phyloP scores from a whole-genome alignment of 176 grass and related monocot genomes.

The Oryza longistaminata region DNA sequence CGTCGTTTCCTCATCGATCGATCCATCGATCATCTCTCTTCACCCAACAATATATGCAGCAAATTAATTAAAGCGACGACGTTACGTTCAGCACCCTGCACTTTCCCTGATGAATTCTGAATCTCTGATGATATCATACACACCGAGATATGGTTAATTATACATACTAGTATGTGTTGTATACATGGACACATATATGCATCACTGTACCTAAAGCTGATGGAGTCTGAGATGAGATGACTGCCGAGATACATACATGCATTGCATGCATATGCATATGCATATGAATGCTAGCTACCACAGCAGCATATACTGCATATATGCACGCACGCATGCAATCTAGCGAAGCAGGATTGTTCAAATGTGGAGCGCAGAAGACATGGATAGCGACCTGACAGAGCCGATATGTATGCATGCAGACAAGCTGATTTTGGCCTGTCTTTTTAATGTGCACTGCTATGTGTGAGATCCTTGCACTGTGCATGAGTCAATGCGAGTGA shows the following conservation, averaged over 20 bases:
- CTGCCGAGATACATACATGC: not conserved
- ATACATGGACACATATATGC: too few relatives aligned
- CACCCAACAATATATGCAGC: too few relatives aligned
- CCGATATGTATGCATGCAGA: not conserved
- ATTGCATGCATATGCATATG: not conserved
- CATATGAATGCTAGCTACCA: not conserved
- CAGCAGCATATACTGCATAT: not conserved
- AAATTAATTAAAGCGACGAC: too few relatives aligned
- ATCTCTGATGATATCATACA: not conserved
- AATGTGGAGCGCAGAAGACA: conserved; percentile 4
- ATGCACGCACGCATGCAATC: not conserved
- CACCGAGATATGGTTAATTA: too few relatives aligned
- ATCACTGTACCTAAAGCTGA: not conserved
- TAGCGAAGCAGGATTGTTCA: conserved; percentile 21
- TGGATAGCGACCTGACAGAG: conserved; percentile 25
- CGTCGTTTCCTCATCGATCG: too few relatives aligned
- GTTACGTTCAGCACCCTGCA: too few relatives aligned
- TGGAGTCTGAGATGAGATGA: not conserved
- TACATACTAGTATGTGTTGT: too few relatives aligned
- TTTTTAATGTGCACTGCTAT: conserved; percentile 35
- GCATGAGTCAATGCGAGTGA: conserved; percentile 47
- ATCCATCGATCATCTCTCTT: too few relatives aligned
- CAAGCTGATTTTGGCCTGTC: conserved; percentile 20
- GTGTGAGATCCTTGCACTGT: conserved; percentile 36
- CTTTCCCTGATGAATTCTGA: not conserved